Conservation (phyloP, 331 rosid genomes). For the Malus hybrid region DNA sequence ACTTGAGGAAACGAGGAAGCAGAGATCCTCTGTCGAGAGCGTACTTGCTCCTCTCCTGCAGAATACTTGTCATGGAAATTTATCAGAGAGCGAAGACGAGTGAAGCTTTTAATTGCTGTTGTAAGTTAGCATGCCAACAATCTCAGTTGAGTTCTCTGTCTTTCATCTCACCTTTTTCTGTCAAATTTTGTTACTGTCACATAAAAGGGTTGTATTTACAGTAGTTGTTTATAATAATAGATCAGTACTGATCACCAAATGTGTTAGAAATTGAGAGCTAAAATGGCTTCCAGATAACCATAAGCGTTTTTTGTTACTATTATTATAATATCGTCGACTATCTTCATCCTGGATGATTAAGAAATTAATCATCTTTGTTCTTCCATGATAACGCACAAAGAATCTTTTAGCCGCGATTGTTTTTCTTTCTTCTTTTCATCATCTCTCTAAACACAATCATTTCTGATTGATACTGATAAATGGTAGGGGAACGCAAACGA, state of each 20-base stretch:
- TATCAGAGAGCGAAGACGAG: slow-evolving; percentile 25
- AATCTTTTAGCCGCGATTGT: too few species aligned
- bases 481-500: too few species aligned
- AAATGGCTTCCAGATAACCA: too few species aligned
- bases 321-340: too few species aligned
- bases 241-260: neutral
- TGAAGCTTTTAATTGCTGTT: slow-evolving; percentile 14
- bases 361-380: too few species aligned
- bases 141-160: neutral
- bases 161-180: neutral
- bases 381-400: too few species aligned
- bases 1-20: slow-evolving; percentile 52
- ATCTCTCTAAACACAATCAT: too few species aligned
- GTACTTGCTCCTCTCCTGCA: slow-evolving; percentile 57
- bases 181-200: neutral
- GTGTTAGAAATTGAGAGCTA: neutral
- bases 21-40: slow-evolving; percentile 54
- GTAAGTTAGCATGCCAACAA: slow-evolving; percentile 19
- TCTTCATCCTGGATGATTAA: too few species aligned
- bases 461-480: too few species aligned
- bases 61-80: slow-evolving; percentile 24
- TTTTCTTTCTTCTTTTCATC: too few species aligned
- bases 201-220: neutral
- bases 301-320: too few species aligned
- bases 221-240: neutral